These are phyloP conservation scores for Dactylellina leptospora DNA, from an alignment of 2,329 filamentous ascomycete species.

Conservation along the genomic window DNA sequence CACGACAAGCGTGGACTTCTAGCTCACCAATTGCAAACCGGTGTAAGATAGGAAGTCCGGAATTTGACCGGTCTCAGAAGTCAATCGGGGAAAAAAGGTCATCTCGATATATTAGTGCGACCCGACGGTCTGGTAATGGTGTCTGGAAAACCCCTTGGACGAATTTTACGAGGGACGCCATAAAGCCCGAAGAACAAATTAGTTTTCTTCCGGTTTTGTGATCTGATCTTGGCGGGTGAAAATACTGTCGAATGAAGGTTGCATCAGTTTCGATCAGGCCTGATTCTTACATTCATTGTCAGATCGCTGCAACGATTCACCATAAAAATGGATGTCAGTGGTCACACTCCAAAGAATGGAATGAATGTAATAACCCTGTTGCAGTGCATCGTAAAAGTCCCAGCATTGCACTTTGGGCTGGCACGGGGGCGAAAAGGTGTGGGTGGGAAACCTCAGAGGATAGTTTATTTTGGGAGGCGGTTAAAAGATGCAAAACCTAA, in stretches of 20 bases:
- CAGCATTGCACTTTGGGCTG: conserved; percentile 30
- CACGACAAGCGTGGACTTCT: conserved; percentile 3
- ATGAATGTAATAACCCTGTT: background rate
- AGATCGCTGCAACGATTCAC: background rate
- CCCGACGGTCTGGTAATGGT: conserved; percentile 39
- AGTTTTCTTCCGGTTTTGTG: background rate
- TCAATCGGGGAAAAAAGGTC: conserved; percentile 27
- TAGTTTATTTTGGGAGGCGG: conserved; percentile 49
- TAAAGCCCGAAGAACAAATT: background rate
- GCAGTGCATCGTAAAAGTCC: no score
- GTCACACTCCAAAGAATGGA: background rate
- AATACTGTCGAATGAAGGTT: background rate
- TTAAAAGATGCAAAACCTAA: conserved; percentile 45
- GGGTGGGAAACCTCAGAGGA: conserved; percentile 11
- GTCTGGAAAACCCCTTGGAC: conserved; percentile 39
- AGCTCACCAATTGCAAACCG: conserved; percentile 17
- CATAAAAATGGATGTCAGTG: background rate
- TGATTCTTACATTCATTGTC: conserved; percentile 9
- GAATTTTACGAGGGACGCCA: conserved; percentile 38
- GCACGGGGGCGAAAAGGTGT: conserved; percentile 22
- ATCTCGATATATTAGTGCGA: conserved; percentile 37
- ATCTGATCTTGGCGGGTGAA: background rate
- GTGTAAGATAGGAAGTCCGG: conserved; percentile 31
- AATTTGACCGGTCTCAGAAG: conserved; percentile 37
- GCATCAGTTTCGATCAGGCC: background rate